Percentiles rank a stretch among this genome's conserved stretches.
phyloP scores from a whole-genome alignment of 169 alveolate species.

The Cryptosporidium felis region DNA sequence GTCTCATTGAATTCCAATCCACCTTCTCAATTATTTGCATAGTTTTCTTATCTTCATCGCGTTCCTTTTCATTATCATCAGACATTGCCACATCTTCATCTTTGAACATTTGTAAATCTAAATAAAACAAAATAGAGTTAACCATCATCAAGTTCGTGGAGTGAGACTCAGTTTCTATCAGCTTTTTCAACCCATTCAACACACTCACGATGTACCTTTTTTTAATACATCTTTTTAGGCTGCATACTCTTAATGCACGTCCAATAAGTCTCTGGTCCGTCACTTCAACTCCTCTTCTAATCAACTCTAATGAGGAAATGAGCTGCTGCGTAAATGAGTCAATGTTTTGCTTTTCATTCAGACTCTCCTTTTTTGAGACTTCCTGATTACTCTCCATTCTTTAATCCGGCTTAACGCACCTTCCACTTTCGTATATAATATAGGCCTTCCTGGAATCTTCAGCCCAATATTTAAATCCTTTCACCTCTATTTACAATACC shows the following conservation, averaged over 20 bases:
- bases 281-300: constrained; percentile 41
- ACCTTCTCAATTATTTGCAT: not conserved
- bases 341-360: not conserved
- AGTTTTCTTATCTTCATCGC: not conserved
- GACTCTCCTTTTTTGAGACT: not conserved
- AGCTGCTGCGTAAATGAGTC: constrained; percentile 16
- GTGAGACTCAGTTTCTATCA: not conserved
- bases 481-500: too few relatives aligned
- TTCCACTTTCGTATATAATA: not conserved
- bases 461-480: too few relatives aligned
- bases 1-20: constrained; percentile 72
- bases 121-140: too few relatives aligned
- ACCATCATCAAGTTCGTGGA: too few relatives aligned
- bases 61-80: not conserved
- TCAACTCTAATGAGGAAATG: constrained; percentile 39
- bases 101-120: too few relatives aligned
- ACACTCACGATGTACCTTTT: not conserved
- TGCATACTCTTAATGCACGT: constrained; percentile 53
- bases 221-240: not conserved
- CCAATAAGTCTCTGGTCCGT: constrained; percentile 57
- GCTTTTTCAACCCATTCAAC: not conserved
- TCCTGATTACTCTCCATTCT: not conserved
- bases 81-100: constrained; percentile 24
- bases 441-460: too few relatives aligned
- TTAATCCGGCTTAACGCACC: not conserved